These are phyloP conservation scores for Musa balbisiana DNA, from an alignment of 202 grass and related monocot species.

Conservation along the genomic window DNA sequence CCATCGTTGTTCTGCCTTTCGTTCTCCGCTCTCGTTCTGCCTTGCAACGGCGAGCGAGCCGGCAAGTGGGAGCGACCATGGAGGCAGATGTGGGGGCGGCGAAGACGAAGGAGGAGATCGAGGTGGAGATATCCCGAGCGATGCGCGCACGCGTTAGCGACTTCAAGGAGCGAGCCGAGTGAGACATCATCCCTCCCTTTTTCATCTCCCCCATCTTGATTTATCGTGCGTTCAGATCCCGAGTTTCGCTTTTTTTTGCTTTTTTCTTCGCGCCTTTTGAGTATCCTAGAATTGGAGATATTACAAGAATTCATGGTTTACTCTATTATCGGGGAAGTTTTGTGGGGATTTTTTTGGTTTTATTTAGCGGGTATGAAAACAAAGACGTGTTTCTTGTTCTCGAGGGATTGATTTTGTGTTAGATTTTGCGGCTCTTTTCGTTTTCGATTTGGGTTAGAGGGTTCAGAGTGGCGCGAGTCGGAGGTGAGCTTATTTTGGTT, in stretches of 20 bases:
- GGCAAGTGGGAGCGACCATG: background rate
- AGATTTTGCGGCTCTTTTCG: background rate
- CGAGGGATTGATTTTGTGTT: background rate
- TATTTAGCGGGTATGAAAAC: background rate
- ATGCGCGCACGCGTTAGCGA: constrained; percentile 45
- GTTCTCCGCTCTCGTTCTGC: background rate
- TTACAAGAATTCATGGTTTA: background rate
- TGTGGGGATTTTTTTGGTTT: background rate
- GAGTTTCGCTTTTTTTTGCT: background rate
- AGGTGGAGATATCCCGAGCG: constrained; percentile 12
- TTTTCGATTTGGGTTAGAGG: background rate
- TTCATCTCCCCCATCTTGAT: background rate
- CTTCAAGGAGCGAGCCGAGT: constrained; percentile 90
- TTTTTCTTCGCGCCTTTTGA: background rate
- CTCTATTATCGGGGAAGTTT: too few relatives aligned
- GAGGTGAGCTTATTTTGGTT: too few relatives aligned
- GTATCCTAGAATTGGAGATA: background rate
- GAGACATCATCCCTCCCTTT: background rate
- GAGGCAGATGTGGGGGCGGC: constrained; percentile 30
- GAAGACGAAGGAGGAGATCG: constrained; percentile 33
- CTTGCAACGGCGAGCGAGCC: background rate
- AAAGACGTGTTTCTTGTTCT: background rate
- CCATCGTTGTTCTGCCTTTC: background rate
- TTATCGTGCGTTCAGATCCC: background rate
- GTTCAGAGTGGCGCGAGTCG: background rate